Conservation (phyloP, 768 basidiomycete species). For the Kwoniella sp. region DNA sequence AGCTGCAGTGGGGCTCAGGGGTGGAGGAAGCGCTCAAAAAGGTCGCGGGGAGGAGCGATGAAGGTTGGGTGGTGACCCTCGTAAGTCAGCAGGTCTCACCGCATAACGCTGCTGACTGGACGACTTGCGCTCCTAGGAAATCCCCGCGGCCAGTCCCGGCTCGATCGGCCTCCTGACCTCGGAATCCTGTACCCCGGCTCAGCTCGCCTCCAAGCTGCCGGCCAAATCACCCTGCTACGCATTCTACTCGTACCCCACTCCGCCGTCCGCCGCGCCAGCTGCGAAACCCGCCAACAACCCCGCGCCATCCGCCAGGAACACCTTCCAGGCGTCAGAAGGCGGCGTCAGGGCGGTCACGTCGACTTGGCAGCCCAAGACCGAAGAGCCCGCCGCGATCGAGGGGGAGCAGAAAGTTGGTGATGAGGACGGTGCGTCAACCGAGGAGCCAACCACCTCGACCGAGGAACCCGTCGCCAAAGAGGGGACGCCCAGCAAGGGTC, state of each 20-base stretch:
- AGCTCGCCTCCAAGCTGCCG: conserved; percentile 37
- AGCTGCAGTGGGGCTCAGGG: conserved; percentile 65
- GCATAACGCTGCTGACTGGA: background rate
- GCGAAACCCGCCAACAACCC: conserved; percentile 7
- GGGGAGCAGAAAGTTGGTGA: conserved; percentile 6
- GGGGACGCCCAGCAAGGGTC: conserved; percentile 21
- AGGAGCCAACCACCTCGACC: background rate
- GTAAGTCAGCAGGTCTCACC: conserved; percentile 53
- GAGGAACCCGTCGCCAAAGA: conserved; percentile 2
- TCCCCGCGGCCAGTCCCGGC: conserved; percentile 21
- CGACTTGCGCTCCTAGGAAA: conserved; percentile 25
- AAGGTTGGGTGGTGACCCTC: conserved; percentile 60
- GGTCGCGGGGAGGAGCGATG: conserved; percentile 55
- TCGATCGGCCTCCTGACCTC: conserved; percentile 26
- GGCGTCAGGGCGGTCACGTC: conserved; percentile 25
- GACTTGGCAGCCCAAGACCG: conserved; percentile 2
- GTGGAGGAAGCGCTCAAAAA: conserved; percentile 62
- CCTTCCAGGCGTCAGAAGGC: conserved; percentile 36
- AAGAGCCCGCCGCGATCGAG: background rate
- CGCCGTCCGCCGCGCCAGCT: conserved; percentile 20
- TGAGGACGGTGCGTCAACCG: background rate
- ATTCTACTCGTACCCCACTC: conserved; percentile 48
- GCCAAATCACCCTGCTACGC: conserved; percentile 43
- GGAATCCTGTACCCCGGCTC: conserved; percentile 34
- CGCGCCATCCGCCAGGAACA: conserved; percentile 17